Evolutionary conservation across 179 eudicot species (phyloP), one percentile per base, ranked within the genome.

Genomic region (Spinacia oleracea): DNA sequence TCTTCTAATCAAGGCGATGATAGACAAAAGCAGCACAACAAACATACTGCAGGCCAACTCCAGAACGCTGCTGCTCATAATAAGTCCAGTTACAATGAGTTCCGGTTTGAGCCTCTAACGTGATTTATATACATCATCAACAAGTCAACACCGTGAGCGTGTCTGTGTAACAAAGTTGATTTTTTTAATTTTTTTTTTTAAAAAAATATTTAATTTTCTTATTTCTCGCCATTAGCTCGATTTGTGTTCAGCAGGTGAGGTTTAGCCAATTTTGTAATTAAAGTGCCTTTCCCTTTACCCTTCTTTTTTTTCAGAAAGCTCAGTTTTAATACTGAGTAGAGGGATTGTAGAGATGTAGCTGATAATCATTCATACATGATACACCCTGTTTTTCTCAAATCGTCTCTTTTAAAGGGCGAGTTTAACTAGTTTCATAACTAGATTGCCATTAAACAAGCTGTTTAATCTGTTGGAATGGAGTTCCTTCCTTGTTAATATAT

Each of bases 1-100:
- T 70, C 80, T 78, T 81, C 86, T n/a, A 83, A 81, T 31, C 84
- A 72, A 25, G 86, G 78, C 3, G 90, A 85, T 65, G 90, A 87
- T 65, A 83, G 79, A 70, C 80, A 80, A 77, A 89, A 88, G 79
- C 79, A 83, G 50, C 82, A 78, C 32, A 90, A 78, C 32, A 90
- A 85, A 83, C 90, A 84, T 31, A 76, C 71, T 75, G 55, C 74
- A 29, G 63, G 45, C 15, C 75, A 72, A 66, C 46, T 31, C 14
- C 83, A 67, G 78, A 83, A 51, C 62, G 73, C 76, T 66, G 73
- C 76, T 81, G 50, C 82, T 69, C 85, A 75, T 32, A 88, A 75
- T 32, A 88, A 84, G 73, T 66, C 84, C 6, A 84, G 51, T 66
- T 77, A 55, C 16, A 42, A 59, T 9, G 83, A 77, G 42, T 76